These are phyloP conservation scores for Magnaporthiopsis incrustans DNA, from an alignment of 2,329 filamentous ascomycete genomes.

Conservation along the genomic window DNA sequence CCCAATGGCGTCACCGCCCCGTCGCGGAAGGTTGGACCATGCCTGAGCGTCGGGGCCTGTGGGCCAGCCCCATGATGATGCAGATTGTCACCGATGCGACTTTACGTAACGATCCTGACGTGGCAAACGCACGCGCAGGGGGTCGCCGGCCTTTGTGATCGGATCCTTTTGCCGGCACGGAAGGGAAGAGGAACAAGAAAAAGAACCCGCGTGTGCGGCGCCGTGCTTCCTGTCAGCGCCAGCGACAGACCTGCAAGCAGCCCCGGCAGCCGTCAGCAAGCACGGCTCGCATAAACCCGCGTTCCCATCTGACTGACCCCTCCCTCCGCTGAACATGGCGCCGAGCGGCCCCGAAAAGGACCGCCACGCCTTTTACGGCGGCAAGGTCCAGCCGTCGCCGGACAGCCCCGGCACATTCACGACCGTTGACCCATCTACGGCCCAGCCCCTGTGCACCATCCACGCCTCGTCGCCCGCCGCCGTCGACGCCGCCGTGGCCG, in stretches of 20 bases:
- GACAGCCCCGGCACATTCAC: conserved; percentile 57
- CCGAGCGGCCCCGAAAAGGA: conserved; percentile 16
- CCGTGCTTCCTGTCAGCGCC: not conserved
- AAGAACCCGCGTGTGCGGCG: not conserved
- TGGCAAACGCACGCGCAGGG: not conserved
- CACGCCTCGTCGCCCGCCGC: conserved; percentile 59
- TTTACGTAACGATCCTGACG: not conserved
- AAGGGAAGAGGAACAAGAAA: not conserved
- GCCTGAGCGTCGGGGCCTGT: not conserved
- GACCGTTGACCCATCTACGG: conserved; percentile 67
- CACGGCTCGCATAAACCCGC: not conserved
- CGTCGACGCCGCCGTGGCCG: conserved; percentile 63
- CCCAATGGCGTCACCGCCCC: not conserved
- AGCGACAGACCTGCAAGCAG: not conserved
- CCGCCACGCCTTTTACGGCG: conserved; percentile 68
- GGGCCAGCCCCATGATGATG: not conserved
- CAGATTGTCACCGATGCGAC: not conserved
- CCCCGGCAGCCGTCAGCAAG: not conserved
- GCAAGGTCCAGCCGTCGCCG: conserved; percentile 54
- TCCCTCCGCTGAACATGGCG: not conserved
- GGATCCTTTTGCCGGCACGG: not conserved
- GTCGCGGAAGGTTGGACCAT: not conserved
- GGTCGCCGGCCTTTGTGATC: not conserved
- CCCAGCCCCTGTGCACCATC: conserved; percentile 60
- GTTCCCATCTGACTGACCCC: no score